Base-by-base conservation (phyloP, 2,329 filamentous ascomycete genomes). In the Verticillium nonalfalfae region DNA sequence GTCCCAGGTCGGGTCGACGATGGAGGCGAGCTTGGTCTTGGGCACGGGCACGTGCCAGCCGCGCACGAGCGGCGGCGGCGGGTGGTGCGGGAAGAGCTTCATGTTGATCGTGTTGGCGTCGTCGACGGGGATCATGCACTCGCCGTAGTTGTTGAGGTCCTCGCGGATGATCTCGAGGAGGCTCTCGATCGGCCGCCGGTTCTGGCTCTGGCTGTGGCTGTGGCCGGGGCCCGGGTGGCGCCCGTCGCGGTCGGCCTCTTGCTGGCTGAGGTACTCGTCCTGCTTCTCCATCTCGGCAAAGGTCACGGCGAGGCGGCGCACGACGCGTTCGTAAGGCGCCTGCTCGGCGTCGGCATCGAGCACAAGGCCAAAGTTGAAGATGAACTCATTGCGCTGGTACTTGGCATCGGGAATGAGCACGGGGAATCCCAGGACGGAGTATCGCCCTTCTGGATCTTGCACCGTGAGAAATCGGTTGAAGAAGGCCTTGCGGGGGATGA, bases 41-140 rank as follows among this genome's bases (percentile, higher is more conserved):
- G 81, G 81, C 26, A 99, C 85, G 4, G 95, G 95, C 2, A 99
- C 95, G 70, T 98, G 92, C 89, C 91, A 97, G 56, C 90, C 86
- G 69, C 89, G 88, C 60, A 98, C 89, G 3, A 87, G 82, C 0
- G 91, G 87, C 1, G 93, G 93, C 15, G 87, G 85, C 1, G 87
- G 81, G 69, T 94, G 90, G 56, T 91, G 87, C 0, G 92, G 93
- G 73, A 97, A 97, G 58, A 97, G 85, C 76, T 97, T 97, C 83
- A 97, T 91, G 75, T 97, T 97, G 75, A 97, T 88, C 0, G 92
- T 97, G 73, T 97, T 97, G 63, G 92, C 88, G 67, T 96, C 92
- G 74, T 97, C 91, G 65, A 97, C 94, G 0, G 93, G 93, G 70
- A 97, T 97, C 93, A 97, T 97, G 81, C 93, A 97, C 78, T 99